Percentiles rank a stretch among this genome's conserved stretches.
phyloP scores from a whole-genome alignment of 2,329 filamentous ascomycete species.

The Rosellinia necatrix region DNA sequence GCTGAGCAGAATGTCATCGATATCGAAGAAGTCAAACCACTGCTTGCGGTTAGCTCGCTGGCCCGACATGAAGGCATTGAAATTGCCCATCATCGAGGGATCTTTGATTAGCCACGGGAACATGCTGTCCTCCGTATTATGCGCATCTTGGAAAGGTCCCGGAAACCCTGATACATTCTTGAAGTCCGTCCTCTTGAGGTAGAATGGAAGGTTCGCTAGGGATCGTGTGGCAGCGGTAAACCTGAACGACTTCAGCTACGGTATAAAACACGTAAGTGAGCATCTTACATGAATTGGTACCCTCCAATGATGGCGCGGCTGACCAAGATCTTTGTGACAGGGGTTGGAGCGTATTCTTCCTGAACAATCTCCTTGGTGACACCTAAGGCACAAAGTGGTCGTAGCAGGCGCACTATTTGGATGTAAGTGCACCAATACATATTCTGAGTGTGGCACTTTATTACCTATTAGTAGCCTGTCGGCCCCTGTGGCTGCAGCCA shows the following conservation, averaged over 20 bases:
- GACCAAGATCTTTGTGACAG: conserved; percentile 23
- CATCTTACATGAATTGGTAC: conserved; percentile 26
- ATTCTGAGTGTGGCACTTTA: not conserved
- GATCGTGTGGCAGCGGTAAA: conserved; percentile 22
- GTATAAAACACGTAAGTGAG: not conserved
- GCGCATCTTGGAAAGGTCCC: conserved; percentile 26
- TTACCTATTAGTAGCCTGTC: conserved; percentile 26
- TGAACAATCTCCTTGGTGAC: conserved; percentile 20
- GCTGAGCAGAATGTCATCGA: conserved; percentile 22
- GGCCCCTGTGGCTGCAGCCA: conserved; percentile 16
- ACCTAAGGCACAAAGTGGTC: conserved; percentile 23
- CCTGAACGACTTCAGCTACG: not conserved
- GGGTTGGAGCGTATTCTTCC: conserved; percentile 23
- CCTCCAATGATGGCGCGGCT: conserved; percentile 25
- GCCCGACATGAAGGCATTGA: conserved; percentile 29
- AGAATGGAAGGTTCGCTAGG: conserved; percentile 26
- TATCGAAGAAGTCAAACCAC: conserved; percentile 28
- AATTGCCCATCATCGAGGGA: conserved; percentile 9
- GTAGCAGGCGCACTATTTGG: conserved; percentile 45
- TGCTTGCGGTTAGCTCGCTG: conserved; percentile 25
- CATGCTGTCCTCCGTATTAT: conserved; percentile 8
- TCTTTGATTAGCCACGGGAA: not conserved
- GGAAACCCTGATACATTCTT: conserved; percentile 19
- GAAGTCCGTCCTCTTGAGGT: conserved; percentile 23
- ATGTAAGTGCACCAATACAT: conserved; percentile 14